Conservation (phyloP, 495 filamentous ascomycete species). For the Pseudevernia furfuracea region DNA sequence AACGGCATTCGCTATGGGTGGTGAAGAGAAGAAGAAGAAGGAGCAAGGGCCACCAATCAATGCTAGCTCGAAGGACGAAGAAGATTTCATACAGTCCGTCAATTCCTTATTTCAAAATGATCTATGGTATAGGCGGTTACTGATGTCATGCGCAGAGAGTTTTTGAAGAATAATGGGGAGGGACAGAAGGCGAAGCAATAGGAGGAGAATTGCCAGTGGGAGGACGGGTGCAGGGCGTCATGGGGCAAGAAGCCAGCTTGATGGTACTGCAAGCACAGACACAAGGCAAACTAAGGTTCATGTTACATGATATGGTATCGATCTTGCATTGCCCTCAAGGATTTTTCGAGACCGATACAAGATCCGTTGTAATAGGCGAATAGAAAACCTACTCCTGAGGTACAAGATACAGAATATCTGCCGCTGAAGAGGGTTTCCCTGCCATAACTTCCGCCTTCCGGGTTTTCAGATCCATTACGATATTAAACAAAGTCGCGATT, state of each 20-base stretch:
- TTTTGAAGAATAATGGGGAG: conserved; percentile 63
- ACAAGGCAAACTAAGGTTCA: background rate
- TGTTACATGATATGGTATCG: background rate
- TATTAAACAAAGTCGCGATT: conserved; percentile 22
- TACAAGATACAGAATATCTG: background rate
- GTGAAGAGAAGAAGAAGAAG: conserved; percentile 57
- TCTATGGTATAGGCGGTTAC: conserved; percentile 25
- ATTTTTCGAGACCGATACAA: background rate
- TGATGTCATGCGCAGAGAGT: conserved; percentile 50
- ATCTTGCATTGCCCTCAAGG: background rate
- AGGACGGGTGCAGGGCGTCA: background rate
- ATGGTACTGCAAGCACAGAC: background rate
- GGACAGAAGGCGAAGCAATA: conserved; percentile 60
- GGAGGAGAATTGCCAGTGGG: background rate
- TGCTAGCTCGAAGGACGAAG: conserved; percentile 84
- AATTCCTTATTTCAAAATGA: background rate
- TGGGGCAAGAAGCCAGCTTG: background rate
- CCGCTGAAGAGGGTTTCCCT: conserved; percentile 16
- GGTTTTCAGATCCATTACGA: conserved; percentile 22
- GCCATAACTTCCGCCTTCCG: conserved; percentile 16
- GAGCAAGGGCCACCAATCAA: conserved; percentile 67
- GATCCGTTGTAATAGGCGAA: background rate
- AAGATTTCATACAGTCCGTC: conserved; percentile 88
- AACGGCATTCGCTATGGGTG: conserved; percentile 46
- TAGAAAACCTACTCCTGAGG: background rate